Evolutionary conservation across 2,329 filamentous ascomycete species (phyloP), one percentile per base, ranked within the genome.

Genomic region (Fusarium goolgardi): DNA sequence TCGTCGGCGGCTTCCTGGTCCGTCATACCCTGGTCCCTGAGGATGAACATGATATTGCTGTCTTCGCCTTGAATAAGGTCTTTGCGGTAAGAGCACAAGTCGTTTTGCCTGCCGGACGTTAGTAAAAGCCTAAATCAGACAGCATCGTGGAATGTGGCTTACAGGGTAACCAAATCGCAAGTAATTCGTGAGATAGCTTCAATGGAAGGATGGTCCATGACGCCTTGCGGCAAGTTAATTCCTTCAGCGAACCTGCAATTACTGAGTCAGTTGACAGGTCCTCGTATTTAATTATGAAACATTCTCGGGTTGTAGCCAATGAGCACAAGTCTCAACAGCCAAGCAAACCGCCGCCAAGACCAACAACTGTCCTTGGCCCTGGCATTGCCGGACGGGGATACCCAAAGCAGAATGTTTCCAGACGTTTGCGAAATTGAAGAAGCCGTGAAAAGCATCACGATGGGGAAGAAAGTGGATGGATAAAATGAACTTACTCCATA

Each of bases 111-210:
- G 16, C n/a, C 0, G 4, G 11, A n/a, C 6, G 4, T 63, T 13
- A 63, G 58, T 2, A 23, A 25, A 23, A 12, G 2, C 16, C 6
- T 21, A 5, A 29, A 34, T 3, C 5, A 40, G 12, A 23, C 13
- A 20, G n/a, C 6, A 16, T 55, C 35, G 15, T 31, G 7, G 40
- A 35, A 21, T 32, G n/a, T 23, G 29, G 11, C 59, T 40, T 41
- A 64, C 61, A 64, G 27, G 15, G 61, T 64, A 5, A 64, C 52
- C 3, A 64, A 15, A 18, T 64, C 61, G 39, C 59, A 64, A 6
- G 61, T 64, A 20, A 64, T 64, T 23, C 61, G 45, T 12, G 61
- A 64, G 25, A 64, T 64, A 2, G 61, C 61, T 27, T 64, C 59
- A 3, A 64, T 25, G 2, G 61, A 64, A 0, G 45, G 40, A 59